Conservation (phyloP, 768 basidiomycete genomes). For the Leccinum disarticulatum region DNA sequence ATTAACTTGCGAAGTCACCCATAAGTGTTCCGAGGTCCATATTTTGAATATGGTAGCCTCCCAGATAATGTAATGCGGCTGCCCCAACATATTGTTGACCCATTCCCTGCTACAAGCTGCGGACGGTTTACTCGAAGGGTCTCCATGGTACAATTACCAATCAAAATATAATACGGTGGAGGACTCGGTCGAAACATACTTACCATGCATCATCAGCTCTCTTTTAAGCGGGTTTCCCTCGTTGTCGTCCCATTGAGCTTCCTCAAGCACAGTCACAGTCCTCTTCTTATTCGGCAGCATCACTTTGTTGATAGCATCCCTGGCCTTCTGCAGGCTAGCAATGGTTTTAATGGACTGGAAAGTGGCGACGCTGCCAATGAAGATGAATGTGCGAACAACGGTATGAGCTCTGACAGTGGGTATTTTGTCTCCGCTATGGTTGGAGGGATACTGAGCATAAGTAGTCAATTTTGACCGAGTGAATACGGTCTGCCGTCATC, state of each 20-base stretch:
- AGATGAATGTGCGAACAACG: constrained; percentile 89
- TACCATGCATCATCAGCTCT: constrained; percentile 87
- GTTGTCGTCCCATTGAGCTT: constrained; percentile 83
- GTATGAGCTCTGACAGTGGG: constrained; percentile 70
- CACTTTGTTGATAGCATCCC: constrained; percentile 61
- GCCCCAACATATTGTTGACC: constrained; percentile 90
- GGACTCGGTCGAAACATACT: constrained; percentile 37
- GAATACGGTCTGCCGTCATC: constrained; percentile 25
- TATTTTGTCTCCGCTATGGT: no score
- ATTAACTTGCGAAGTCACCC: constrained; percentile 70
- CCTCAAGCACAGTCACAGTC: constrained; percentile 75
- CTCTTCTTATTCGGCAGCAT: constrained; percentile 80
- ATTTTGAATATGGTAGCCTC: constrained; percentile 94
- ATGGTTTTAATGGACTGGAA: constrained; percentile 78
- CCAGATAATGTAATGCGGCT: constrained; percentile 88
- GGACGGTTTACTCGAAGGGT: constrained; percentile 89
- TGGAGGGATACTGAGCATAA: no score
- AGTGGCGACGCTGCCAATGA: constrained; percentile 83
- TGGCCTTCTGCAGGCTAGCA: constrained; percentile 75
- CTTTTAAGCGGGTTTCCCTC: constrained; percentile 84
- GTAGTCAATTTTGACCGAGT: constrained; percentile 26
- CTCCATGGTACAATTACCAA: constrained; percentile 70
- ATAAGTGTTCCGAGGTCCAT: constrained; percentile 88
- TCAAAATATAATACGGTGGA: constrained; percentile 3
- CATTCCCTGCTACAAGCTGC: constrained; percentile 80